phyloP scores from a whole-genome alignment of 2,329 filamentous ascomycete species.

The Daldinia sp. region DNA sequence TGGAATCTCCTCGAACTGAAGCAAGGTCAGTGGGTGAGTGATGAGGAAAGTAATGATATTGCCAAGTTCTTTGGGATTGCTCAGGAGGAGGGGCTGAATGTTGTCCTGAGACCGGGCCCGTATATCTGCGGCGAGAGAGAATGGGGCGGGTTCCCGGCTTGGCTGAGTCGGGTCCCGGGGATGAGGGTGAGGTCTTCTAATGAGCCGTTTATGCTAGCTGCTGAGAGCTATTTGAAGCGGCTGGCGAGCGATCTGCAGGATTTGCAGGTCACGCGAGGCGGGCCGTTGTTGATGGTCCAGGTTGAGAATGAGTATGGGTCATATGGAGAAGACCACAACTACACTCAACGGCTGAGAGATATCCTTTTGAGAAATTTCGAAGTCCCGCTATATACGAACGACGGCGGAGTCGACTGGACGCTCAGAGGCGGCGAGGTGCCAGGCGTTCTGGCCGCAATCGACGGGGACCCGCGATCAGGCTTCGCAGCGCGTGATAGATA shows the following conservation, averaged over 20 bases:
- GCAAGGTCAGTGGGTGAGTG: constrained; percentile 54
- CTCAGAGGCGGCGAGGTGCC: constrained; percentile 59
- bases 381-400: constrained; percentile 62
- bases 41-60: constrained; percentile 59
- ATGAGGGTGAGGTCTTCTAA: constrained; percentile 59
- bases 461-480: constrained; percentile 57
- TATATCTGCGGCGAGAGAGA: constrained; percentile 64
- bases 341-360: constrained; percentile 57
- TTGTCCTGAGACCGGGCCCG: constrained; percentile 61
- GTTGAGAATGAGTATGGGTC: constrained; percentile 66
- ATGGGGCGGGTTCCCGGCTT: constrained; percentile 63
- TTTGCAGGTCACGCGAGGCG: constrained; percentile 57
- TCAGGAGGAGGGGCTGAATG: constrained; percentile 60
- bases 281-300: constrained; percentile 63
- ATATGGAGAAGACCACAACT: constrained; percentile 60
- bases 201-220: constrained; percentile 54
- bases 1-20: constrained; percentile 63
- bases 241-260: constrained; percentile 54
- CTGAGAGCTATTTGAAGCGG: constrained; percentile 55
- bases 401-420: constrained; percentile 59
- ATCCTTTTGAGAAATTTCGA: constrained; percentile 59
- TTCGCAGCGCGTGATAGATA: constrained; percentile 58
- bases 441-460: constrained; percentile 60
- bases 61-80: constrained; percentile 61
- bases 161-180: constrained; percentile 57